These are phyloP conservation scores for Chaetomidium leptoderma DNA, from an alignment of 495 filamentous ascomycete genomes.

Conservation along the genomic window DNA sequence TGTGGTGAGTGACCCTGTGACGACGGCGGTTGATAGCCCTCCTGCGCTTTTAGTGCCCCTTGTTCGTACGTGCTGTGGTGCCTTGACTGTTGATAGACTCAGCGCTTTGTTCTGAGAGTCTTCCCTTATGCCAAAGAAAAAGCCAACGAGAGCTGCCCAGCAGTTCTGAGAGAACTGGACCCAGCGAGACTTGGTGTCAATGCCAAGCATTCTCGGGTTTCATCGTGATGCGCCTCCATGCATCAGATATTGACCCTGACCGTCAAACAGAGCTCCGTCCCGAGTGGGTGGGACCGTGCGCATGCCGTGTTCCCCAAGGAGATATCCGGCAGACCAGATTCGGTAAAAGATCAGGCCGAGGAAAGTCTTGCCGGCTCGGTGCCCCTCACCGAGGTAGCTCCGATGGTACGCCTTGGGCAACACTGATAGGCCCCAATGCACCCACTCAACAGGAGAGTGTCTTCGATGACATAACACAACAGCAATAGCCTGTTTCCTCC, in stretches of 20 bases:
- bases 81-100: background rate
- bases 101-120: background rate
- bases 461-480: no score
- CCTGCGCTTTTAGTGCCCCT: background rate
- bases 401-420: no score
- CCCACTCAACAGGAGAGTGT: no score
- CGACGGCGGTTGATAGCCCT: no score
- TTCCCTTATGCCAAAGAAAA: background rate
- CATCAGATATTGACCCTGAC: background rate
- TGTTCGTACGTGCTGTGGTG: background rate
- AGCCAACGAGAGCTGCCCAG: background rate
- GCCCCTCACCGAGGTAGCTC: no score
- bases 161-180: background rate
- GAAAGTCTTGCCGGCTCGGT: background rate
- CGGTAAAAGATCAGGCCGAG: background rate
- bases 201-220: slow-evolving; percentile 16
- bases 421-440: no score
- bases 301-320: background rate
- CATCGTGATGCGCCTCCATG: slow-evolving; percentile 7
- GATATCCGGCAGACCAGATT: background rate
- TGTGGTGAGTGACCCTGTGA: background rate
- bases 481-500: no score
- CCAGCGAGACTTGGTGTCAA: background rate
- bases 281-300: background rate
- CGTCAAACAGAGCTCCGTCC: background rate